These are phyloP conservation scores for Paratinospora sagittata DNA, from an alignment of 164 flowering plant genomes.

Conservation along the genomic window DNA sequence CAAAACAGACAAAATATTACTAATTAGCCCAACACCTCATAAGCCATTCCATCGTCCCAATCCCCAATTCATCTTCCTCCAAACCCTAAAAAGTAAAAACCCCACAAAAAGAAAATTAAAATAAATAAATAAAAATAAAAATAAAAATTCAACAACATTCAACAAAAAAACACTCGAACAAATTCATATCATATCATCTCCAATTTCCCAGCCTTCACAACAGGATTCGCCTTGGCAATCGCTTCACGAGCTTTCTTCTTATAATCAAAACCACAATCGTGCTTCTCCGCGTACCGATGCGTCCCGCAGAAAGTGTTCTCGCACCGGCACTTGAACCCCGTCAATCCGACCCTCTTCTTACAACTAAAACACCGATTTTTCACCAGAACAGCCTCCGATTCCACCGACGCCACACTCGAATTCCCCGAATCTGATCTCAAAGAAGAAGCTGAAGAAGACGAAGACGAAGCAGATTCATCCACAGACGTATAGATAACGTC, in stretches of 20 bases:
- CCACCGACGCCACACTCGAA: neutral
- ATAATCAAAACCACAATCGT: conserved; percentile 18
- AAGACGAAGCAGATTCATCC: neutral
- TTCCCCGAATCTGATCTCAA: no score
- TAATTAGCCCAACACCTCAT: no score
- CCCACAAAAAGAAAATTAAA: no score
- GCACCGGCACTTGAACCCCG: no score
- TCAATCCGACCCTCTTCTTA: conserved; percentile 14
- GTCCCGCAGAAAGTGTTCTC: no score
- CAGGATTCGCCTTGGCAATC: conserved; percentile 18
- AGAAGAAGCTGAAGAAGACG: neutral
- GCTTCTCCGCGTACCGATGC: no score
- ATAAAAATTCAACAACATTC: no score
- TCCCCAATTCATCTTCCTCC: neutral
- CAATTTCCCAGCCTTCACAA: conserved; percentile 12
- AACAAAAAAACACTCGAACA: no score
- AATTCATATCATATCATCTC: no score
- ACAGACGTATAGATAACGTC: neutral
- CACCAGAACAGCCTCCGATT: neutral
- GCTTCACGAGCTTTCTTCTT: conserved; percentile 12
- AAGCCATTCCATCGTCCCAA: neutral
- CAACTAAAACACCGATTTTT: conserved; percentile 15
- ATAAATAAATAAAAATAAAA: no score
- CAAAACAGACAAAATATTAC: no score
- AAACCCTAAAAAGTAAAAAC: no score